Evolutionary conservation across 257 asterid species (phyloP).

Genomic region (Sherardia arvensis): DNA sequence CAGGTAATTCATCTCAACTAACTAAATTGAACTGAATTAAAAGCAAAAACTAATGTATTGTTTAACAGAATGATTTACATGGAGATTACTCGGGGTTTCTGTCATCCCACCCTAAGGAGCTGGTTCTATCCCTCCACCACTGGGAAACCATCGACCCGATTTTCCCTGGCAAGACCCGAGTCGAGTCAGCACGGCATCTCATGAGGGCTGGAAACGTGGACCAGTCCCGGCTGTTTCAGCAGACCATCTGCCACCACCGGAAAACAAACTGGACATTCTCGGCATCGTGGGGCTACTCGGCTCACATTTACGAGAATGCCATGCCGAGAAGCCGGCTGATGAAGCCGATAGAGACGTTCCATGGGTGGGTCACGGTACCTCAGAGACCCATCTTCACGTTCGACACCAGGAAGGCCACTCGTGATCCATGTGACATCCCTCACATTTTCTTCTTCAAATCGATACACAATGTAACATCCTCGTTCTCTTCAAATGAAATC

Average conservation of each 20-base stretch:
- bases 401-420: background rate
- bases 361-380: background rate
- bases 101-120: background rate
- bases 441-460: constrained; percentile 2
- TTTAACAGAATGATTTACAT: background rate
- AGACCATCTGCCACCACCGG: background rate
- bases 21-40: background rate
- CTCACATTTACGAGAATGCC: background rate
- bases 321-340: constrained; percentile 1
- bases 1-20: background rate
- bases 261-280: background rate
- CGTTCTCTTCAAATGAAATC: background rate
- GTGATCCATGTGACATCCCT: background rate
- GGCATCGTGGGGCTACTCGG: background rate
- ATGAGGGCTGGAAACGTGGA: background rate
- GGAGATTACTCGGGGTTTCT: background rate
- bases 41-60: background rate
- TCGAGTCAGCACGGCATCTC: background rate
- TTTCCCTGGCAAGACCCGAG: background rate
- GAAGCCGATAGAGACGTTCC: background rate
- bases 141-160: background rate
- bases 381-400: background rate
- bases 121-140: background rate
- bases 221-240: constrained; percentile 3
- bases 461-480: background rate